Conservation (phyloP, 805 yeast genomes). For the Suhomyces pyralidae region DNA sequence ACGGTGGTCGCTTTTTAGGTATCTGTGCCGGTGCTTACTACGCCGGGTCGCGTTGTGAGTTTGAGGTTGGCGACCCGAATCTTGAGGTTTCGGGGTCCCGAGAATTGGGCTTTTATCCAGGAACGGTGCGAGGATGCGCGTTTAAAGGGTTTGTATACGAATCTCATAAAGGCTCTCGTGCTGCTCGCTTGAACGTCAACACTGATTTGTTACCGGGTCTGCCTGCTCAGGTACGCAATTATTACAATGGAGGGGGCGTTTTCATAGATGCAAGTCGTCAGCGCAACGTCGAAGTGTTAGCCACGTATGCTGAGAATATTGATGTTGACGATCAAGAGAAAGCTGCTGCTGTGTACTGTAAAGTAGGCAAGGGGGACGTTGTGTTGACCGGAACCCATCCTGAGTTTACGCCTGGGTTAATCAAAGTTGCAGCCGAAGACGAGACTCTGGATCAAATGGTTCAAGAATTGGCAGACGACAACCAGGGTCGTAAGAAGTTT, state of each 20-base stretch:
- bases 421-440: conserved; percentile 36
- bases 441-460: conserved; percentile 30
- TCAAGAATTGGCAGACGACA: conserved; percentile 18
- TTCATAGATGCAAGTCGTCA: conserved; percentile 71
- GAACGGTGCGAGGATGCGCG: conserved; percentile 78
- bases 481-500: conserved; percentile 52
- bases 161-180: conserved; percentile 71
- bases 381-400: conserved; percentile 87
- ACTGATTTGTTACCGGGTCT: conserved; percentile 24
- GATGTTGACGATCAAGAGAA: conserved; percentile 45
- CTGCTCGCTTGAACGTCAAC: conserved; percentile 42
- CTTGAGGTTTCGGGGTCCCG: conserved; percentile 86
- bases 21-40: conserved; percentile 96
- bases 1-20: conserved; percentile 83
- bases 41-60: conserved; percentile 72
- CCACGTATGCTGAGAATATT: conserved; percentile 55
- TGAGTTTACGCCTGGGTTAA: conserved; percentile 63
- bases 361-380: conserved; percentile 72
- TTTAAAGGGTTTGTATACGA: conserved; percentile 78
- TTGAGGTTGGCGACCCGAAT: conserved; percentile 66
- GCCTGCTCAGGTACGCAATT: conserved; percentile 35
- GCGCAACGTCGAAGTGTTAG: conserved; percentile 66
- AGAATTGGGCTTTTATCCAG: conserved; percentile 80
- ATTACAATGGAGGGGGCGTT: conserved; percentile 88
- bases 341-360: conserved; percentile 74